phyloP scores from a whole-genome alignment of 1,139 yeast species.

The Geotrichum cucujoidarum region DNA sequence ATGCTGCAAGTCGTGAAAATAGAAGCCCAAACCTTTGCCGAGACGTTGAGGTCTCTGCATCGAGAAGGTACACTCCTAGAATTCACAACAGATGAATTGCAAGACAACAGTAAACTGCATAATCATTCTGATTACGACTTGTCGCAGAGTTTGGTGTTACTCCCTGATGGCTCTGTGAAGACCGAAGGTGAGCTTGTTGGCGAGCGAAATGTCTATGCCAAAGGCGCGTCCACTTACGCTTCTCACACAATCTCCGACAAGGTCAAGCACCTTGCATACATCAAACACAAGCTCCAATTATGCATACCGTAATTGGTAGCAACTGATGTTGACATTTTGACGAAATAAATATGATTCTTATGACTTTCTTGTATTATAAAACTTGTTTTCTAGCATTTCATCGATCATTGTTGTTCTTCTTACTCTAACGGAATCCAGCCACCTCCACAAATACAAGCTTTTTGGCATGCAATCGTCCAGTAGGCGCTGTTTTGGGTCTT shows the following conservation, averaged over 20 bases:
- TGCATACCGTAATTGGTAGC: too few relatives aligned
- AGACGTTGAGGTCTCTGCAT: constrained; percentile 37
- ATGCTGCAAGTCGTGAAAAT: constrained; percentile 57
- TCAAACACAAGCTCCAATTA: constrained; percentile 6
- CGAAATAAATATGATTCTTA: background rate
- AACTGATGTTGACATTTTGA: background rate
- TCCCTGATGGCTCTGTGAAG: constrained; percentile 23
- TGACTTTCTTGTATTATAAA: background rate
- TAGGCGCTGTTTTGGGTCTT: constrained; percentile 40
- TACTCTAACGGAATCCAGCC: constrained; percentile 18
- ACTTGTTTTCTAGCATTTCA: background rate
- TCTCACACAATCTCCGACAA: constrained; percentile 11
- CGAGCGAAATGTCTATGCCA: constrained; percentile 9
- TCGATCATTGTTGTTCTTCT: background rate
- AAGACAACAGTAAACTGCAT: background rate
- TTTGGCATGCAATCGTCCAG: constrained; percentile 71
- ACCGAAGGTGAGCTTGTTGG: constrained; percentile 35
- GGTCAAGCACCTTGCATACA: constrained; percentile 15
- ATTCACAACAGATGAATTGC: constrained; percentile 22
- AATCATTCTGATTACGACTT: constrained; percentile 17
- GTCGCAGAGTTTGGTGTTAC: constrained; percentile 20
- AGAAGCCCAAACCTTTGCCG: constrained; percentile 49
- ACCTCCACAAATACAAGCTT: constrained; percentile 78
- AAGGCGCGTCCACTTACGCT: background rate
- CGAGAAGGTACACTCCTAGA: constrained; percentile 41